Evolutionary conservation across 768 basidiomycete species (phyloP).

Genomic region (Rhizopogon sp.): DNA sequence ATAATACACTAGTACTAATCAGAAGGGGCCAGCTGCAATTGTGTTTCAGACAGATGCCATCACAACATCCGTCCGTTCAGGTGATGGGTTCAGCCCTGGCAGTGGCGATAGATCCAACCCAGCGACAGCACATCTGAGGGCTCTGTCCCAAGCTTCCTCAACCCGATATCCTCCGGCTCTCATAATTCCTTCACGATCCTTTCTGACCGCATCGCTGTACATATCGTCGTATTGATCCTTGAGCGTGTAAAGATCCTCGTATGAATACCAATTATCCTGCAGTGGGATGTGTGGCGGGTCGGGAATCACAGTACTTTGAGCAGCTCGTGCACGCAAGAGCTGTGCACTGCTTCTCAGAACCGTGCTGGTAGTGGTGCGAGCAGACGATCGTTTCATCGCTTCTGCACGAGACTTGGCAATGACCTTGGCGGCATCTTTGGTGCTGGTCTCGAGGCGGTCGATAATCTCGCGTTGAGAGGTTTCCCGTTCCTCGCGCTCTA

Average conservation of each 20-base stretch:
- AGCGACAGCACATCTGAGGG: slow-evolving; percentile 66
- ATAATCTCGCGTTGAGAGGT: slow-evolving; percentile 71
- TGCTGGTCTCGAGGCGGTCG: slow-evolving; percentile 74
- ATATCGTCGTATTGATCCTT: slow-evolving; percentile 64
- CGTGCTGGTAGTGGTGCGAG: slow-evolving; percentile 42
- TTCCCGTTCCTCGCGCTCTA: slow-evolving; percentile 73
- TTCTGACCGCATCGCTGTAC: slow-evolving; percentile 69
- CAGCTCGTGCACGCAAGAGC: slow-evolving; percentile 57
- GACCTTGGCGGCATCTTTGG: slow-evolving; percentile 63
- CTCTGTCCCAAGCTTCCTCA: slow-evolving; percentile 84
- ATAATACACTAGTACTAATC: neutral
- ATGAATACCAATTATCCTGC: slow-evolving; percentile 71
- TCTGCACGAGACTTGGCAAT: slow-evolving; percentile 66
- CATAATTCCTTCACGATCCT: slow-evolving; percentile 75
- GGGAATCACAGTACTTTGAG: slow-evolving; percentile 59
- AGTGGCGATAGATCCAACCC: slow-evolving; percentile 62
- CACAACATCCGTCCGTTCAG: slow-evolving; percentile 36
- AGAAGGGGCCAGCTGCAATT: neutral
- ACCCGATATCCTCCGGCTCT: slow-evolving; percentile 78
- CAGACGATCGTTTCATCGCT: slow-evolving; percentile 55
- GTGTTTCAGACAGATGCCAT: slow-evolving; percentile 35
- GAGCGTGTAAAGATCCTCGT: slow-evolving; percentile 62
- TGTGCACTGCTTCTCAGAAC: slow-evolving; percentile 41
- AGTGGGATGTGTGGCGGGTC: slow-evolving; percentile 79
- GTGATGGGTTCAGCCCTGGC: slow-evolving; percentile 18